Conservation (phyloP, 148 eudicot species). For the Persicaria maculosa region DNA sequence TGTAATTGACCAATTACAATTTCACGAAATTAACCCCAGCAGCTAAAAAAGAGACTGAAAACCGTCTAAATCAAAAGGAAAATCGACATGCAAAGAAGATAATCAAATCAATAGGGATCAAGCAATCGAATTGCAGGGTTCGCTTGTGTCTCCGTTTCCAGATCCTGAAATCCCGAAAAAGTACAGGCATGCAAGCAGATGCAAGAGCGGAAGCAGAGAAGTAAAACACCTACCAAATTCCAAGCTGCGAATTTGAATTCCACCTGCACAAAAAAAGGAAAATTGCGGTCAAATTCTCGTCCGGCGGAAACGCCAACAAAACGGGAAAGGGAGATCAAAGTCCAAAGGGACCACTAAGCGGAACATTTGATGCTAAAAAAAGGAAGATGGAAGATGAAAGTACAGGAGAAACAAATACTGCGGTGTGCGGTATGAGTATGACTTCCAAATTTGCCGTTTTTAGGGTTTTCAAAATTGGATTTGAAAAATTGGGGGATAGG, state of each 20-base stretch:
- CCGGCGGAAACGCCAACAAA: not conserved
- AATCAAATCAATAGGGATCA: not conserved
- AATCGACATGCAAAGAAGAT: not conserved
- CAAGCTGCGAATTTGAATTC: not conserved
- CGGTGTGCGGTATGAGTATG: not conserved
- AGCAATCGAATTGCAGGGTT: not conserved
- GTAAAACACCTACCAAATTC: not conserved
- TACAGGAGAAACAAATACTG: not conserved
- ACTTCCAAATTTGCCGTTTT: not conserved
- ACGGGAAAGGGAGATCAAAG: not conserved
- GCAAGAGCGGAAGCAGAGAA: not conserved
- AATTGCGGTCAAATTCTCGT: not conserved
- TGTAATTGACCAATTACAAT: not conserved
- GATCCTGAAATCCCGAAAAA: not conserved
- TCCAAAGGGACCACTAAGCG: not conserved
- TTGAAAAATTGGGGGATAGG: not conserved
- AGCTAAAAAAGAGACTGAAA: not conserved
- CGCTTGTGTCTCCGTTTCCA: not conserved
- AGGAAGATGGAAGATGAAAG: not conserved
- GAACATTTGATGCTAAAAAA: not conserved
- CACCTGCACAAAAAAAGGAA: not conserved
- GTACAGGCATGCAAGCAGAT: not conserved
- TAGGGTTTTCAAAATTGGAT: not conserved
- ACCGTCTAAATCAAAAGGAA: not conserved
- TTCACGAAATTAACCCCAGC: not conserved